Base-by-base conservation (phyloP, 257 asterid genomes). In the Hygrophila difformis region DNA sequence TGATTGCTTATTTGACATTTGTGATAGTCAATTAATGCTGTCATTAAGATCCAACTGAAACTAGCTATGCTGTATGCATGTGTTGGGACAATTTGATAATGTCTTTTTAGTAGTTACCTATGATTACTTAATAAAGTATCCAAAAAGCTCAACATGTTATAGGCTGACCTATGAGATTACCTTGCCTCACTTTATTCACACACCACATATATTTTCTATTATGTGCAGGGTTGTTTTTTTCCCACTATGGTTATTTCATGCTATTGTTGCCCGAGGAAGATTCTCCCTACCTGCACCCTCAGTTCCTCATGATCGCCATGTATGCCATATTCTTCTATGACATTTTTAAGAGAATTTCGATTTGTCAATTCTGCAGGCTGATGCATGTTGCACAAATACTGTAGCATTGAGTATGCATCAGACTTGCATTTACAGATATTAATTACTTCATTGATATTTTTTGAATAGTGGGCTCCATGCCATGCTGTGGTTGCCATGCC, bases 241-340 rank as follows among this genome's bases (percentile, higher is more conserved):
- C 47, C 99, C 97, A n/a, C 59, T 91, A 53, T 91, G 97, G 97
- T 64, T 91, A 59, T 91, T 91, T 80, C 99, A 91, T 52, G 87
- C 72, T 20, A 82, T 91, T 65, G 82, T 83, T 56, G 94, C 99
- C 42, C 87, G 97, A 13, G 99, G 99, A 70, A 77, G 99, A 65
- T 91, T 91, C 68, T 91, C 99, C 56, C 65, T 87, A 56, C 99
- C 99, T 45, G 95, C 97, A 26, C 99, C 99, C 49, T 76, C 95
- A 51, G 73, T 86, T 71, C 99, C 99, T 16, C 94, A 75, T 62
- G 99, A 77, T 70, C 96, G 97, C 50, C 84, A 87, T 71, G 99
- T 91, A 86, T 50, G 82, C 40, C 50, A 8, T 50, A 58, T 31
- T 57, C 45, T 60, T 50, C 51, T 28, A 13, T 64, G 29, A 24